Conservation (phyloP, 306 rosid species). For the Cotoneaster glaucophyllus region DNA sequence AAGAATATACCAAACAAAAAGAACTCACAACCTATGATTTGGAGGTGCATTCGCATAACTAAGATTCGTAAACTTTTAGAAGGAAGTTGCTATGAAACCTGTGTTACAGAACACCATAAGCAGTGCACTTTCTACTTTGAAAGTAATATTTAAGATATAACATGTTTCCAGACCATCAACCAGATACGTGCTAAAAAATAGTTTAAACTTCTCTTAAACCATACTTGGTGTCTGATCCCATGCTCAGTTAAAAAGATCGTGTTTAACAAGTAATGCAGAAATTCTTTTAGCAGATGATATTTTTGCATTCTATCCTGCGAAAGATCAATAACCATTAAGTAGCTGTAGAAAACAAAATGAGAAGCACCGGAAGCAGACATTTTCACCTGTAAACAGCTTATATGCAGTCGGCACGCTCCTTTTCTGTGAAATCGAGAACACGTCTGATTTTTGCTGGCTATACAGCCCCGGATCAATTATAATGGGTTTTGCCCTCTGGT, state of each 20-base stretch:
- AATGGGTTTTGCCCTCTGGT: constrained; percentile 71
- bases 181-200: background rate
- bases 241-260: background rate
- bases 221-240: too few relatives aligned
- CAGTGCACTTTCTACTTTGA: background rate
- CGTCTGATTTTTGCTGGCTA: constrained; percentile 55
- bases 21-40: too few relatives aligned
- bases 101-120: background rate
- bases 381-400: constrained; percentile 59
- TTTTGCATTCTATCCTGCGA: background rate
- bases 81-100: background rate
- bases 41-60: background rate
- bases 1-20: too few relatives aligned
- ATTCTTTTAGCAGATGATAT: background rate
- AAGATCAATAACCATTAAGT: background rate
- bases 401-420: constrained; percentile 69
- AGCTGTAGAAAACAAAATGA: background rate
- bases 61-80: background rate
- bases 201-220: background rate
- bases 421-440: constrained; percentile 63
- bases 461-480: constrained; percentile 77
- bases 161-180: background rate
- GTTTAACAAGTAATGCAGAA: background rate
- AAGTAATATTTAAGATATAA: background rate
- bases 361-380: constrained; percentile 10